Conservation (phyloP, 148 eudicot genomes). For the Chenopodium formosanum region DNA sequence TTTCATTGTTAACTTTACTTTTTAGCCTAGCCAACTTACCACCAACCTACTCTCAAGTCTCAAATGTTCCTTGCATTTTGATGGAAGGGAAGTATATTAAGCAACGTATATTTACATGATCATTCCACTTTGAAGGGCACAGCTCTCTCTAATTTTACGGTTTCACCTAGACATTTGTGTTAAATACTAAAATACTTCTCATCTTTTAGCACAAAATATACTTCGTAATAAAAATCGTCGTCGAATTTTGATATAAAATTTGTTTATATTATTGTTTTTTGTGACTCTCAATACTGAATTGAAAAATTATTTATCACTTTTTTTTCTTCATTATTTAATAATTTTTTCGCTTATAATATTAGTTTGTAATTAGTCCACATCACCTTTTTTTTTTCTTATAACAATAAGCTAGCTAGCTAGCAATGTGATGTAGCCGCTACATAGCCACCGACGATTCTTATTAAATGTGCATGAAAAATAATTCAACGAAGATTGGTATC, state of each 20-base stretch:
- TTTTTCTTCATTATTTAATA: no score
- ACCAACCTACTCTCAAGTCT: background rate
- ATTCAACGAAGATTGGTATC: background rate
- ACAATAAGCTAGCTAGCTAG: background rate
- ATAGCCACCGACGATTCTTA: background rate
- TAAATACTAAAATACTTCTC: no score
- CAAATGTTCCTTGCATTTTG: background rate
- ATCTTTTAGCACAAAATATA: no score
- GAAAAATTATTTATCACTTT: no score
- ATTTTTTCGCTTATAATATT: no score
- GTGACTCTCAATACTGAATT: no score
- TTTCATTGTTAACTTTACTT: background rate
- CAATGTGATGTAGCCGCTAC: background rate
- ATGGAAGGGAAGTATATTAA: background rate
- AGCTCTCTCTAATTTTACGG: no score
- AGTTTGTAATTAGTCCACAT: no score
- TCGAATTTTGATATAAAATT: no score
- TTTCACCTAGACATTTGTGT: no score
- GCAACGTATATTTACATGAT: background rate
- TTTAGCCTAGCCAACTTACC: background rate
- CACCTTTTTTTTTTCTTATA: background rate
- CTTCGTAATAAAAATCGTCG: no score
- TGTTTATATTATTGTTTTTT: no score
- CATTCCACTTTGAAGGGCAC: background rate
- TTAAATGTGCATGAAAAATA: background rate